phyloP scores from a whole-genome alignment of 169 alveolate species.

The Cryptosporidium baileyi region DNA sequence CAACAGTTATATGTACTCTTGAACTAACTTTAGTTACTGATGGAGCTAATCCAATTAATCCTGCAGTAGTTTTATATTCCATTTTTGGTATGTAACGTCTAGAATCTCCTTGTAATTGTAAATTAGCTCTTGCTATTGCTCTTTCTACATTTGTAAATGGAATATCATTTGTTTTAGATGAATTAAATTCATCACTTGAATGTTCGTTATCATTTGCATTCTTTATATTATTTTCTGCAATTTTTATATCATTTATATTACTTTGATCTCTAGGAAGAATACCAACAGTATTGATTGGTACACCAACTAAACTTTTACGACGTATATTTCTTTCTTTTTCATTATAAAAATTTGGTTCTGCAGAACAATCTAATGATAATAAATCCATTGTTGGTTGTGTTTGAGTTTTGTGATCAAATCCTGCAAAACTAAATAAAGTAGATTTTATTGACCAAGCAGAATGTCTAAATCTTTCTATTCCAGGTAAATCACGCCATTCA shows the following conservation, averaged over 20 bases:
- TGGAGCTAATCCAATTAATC: conserved; percentile 40
- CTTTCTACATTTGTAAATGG: conserved; percentile 55
- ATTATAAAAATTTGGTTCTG: conserved; percentile 69
- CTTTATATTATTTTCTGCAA: background rate
- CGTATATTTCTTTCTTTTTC: conserved; percentile 73
- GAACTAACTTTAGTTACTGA: conserved; percentile 64
- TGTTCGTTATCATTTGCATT: background rate
- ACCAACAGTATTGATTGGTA: conserved; percentile 51
- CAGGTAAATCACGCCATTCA: conserved; percentile 92
- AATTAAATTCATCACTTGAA: background rate
- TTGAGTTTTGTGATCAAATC: conserved; percentile 93
- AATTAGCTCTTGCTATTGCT: conserved; percentile 63
- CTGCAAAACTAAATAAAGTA: conserved; percentile 91
- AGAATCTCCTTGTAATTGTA: conserved; percentile 23
- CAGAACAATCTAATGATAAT: conserved; percentile 79
- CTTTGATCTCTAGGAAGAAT: background rate
- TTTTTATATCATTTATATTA: background rate
- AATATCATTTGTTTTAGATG: conserved; percentile 1
- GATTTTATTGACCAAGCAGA: conserved; percentile 89
- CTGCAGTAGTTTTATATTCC: conserved; percentile 67
- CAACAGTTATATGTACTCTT: conserved; percentile 46
- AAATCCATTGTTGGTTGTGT: conserved; percentile 89
- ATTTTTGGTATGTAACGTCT: conserved; percentile 34
- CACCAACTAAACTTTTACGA: conserved; percentile 56
- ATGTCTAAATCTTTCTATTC: conserved; percentile 92